Conservation (phyloP, 129 eudicot genomes). For the Daucus carota region DNA sequence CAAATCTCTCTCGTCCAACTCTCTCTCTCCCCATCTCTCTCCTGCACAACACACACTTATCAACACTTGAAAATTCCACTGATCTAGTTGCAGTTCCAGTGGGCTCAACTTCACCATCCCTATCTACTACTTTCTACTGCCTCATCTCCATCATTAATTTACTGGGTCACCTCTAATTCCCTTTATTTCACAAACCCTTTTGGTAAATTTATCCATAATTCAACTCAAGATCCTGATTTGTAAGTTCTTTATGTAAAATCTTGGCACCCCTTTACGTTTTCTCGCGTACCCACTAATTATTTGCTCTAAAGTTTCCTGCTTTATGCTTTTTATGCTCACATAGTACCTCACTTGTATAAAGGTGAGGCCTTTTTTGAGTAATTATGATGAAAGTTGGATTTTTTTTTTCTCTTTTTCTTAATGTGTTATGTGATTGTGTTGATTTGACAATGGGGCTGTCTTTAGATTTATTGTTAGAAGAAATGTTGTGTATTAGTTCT, state of each 20-base stretch:
- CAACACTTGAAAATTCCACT: slow-evolving; percentile 10
- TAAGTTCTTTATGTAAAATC: slow-evolving; percentile 4
- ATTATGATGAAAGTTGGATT: slow-evolving; percentile 10
- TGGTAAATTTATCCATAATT: slow-evolving; percentile 7
- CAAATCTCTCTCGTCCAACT: slow-evolving; percentile 32
- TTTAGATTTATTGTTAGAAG: slow-evolving; percentile 17
- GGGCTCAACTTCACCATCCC: slow-evolving; percentile 21
- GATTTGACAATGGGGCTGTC: slow-evolving; percentile 34
- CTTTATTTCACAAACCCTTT: slow-evolving; percentile 2
- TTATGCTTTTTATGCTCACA: slow-evolving; percentile 5
- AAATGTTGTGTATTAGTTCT: slow-evolving; percentile 18
- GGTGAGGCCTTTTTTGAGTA: slow-evolving; percentile 3
- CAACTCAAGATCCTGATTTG: slow-evolving; percentile 1
- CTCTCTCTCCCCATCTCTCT: slow-evolving; percentile 13
- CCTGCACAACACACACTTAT: slow-evolving; percentile 1
- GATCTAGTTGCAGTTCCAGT: slow-evolving; percentile 9
- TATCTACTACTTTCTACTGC: slow-evolving; percentile 32
- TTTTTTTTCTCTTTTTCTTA: not conserved
- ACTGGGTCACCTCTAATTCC: not conserved
- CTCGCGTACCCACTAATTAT: slow-evolving; percentile 13
- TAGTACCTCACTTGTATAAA: not conserved
- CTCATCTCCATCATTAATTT: slow-evolving; percentile 22
- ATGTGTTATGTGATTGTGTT: not conserved
- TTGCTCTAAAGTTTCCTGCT: slow-evolving; percentile 14
- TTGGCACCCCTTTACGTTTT: not conserved